These are phyloP conservation scores for Cyberlindnera mississippiensis DNA, from an alignment of 805 yeast species.

Conservation along the genomic window DNA sequence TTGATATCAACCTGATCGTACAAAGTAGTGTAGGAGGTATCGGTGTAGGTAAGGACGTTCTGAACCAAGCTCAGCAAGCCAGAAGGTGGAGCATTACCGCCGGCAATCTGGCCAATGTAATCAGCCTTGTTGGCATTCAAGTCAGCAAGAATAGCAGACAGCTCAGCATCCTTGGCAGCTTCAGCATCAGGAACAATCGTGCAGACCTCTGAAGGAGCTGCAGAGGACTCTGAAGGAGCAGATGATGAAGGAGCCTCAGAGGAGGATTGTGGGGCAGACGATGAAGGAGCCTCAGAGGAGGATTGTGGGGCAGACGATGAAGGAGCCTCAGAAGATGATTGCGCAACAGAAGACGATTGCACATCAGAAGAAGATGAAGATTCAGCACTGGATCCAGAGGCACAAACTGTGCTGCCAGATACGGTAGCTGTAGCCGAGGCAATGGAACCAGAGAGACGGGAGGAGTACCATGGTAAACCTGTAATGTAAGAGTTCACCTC, in stretches of 20 bases:
- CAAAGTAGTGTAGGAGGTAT: conserved; percentile 30
- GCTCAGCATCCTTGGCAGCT: conserved; percentile 5
- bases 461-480: conserved; percentile 30
- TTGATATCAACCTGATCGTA: conserved; percentile 23
- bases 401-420: too few species aligned
- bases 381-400: too few species aligned
- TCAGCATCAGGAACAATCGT: conserved; percentile 1
- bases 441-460: conserved; percentile 11
- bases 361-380: background rate
- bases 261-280: conserved; percentile 4
- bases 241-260: conserved; percentile 2
- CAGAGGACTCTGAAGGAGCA: background rate
- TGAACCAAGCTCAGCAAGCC: conserved; percentile 26
- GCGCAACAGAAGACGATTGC: too few species aligned
- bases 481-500: conserved; percentile 26
- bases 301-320: too few species aligned
- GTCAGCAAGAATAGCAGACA: conserved; percentile 11
- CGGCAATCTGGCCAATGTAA: conserved; percentile 17
- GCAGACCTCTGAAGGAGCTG: background rate
- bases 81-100: conserved; percentile 23
- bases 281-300: background rate
- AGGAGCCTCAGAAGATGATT: too few species aligned
- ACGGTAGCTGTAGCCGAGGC: conserved; percentile 14
- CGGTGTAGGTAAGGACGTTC: conserved; percentile 28
- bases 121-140: conserved; percentile 13